Evolutionary conservation across 2,329 filamentous ascomycete species (phyloP), one percentile per base, ranked within the genome.

Genomic region (Sodiomyces alkalinus): DNA sequence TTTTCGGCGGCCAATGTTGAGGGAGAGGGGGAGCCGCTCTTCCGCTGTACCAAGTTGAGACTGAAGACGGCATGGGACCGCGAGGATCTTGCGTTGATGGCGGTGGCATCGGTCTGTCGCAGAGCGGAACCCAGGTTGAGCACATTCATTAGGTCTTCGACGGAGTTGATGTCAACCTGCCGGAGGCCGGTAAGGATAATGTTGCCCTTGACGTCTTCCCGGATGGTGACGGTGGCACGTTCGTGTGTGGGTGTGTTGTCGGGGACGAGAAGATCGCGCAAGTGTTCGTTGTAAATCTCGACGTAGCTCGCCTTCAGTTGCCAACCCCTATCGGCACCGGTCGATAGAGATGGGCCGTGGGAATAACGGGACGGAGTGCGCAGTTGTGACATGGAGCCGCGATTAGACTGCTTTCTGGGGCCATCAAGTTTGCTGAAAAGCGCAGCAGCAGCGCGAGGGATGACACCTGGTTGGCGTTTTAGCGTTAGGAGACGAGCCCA

Each of bases 21-120:
- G 4, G 64, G 55, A 2, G 53, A 47, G 30, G 53, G 59, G 32
- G 52, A 45, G 33, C 72, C 73, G 40, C 51, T 65, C 54, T 82
- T 90, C 44, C 80, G 80, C 57, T 94, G 82, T 6, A 96, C 66
- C 6, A 98, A 66, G 44, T 96, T 96, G 36, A 98, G 60, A 47
- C 83, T 94, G 55, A 98, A 96, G 17, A 98, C 86, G 19, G 90
- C 90, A 50, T 98, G 90, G 2, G 90, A 98, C 38, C 90, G 83
- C 8, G 90, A 98, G 0, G 90, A 98, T 48, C 93, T 87, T 23
- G 87, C 90, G 48, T 98, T 98, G 47, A 96, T 90, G 3, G 87
- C 90, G 3, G 90, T 98, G 15, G 90, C 79, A 55, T 98, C 90
- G 1, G 90, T 98, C 49, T 98, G 90, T 35, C 90, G 80, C 47